Conservation (phyloP, 1,139 yeast genomes). For the Yamadazyma diddensiae region DNA sequence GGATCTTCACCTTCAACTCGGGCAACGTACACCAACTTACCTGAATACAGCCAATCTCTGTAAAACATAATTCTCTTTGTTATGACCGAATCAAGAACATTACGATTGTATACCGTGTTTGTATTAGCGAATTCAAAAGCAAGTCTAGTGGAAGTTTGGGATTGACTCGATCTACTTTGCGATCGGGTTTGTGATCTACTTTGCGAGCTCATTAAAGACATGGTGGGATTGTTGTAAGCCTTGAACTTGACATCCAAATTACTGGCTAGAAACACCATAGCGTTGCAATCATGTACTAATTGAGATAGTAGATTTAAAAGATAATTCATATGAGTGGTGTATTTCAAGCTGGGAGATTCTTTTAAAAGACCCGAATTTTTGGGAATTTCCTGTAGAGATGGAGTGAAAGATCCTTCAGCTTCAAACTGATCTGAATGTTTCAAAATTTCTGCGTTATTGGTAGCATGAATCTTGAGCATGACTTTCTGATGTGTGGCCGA, state of each 20-base stretch:
- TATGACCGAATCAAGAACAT: conserved; percentile 19
- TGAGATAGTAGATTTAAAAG: conserved; percentile 26
- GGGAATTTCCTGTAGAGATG: conserved; percentile 31
- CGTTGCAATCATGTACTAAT: conserved; percentile 21
- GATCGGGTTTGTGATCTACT: no score
- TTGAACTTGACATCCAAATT: conserved; percentile 20
- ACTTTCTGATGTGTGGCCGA: conserved; percentile 34
- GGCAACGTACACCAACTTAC: conserved; percentile 5
- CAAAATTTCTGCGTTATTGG: conserved; percentile 22
- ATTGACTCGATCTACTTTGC: no score
- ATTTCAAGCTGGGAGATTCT: conserved; percentile 33
- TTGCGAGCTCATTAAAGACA: conserved; percentile 2
- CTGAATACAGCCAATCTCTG: conserved; percentile 29
- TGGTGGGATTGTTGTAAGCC: not conserved
- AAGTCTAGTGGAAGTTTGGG: no score
- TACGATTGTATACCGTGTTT: no score
- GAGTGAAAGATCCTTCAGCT: conserved; percentile 21
- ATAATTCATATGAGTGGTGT: conserved; percentile 28
- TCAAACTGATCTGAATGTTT: conserved; percentile 18
- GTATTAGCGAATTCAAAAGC: no score
- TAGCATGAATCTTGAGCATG: conserved; percentile 32
- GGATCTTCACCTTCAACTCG: conserved; percentile 2
- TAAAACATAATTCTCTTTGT: conserved; percentile 30
- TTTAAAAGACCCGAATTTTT: conserved; percentile 26
- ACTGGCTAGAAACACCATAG: conserved; percentile 31